A percentile compares a stretch with the other conserved stretches of the same genome.
phyloP scores from a whole-genome alignment of 2,329 filamentous ascomycete species.

The Chalaropsis ovoidea region DNA sequence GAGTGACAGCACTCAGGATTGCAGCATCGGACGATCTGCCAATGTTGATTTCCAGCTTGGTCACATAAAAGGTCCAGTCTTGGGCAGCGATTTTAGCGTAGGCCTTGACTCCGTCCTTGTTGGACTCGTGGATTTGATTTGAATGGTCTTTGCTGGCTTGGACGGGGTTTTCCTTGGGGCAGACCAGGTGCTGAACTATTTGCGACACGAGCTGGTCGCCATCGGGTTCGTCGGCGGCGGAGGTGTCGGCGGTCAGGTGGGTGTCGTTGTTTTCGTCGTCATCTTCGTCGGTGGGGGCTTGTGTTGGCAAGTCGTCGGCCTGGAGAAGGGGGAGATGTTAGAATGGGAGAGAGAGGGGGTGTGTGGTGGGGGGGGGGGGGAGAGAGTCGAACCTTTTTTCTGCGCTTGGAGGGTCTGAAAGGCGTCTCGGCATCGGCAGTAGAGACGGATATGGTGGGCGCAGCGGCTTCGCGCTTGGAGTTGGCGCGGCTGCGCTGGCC shows the following conservation, averaged over 20 bases:
- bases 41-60: conserved; percentile 63
- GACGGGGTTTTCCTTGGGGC: conserved; percentile 39
- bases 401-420: conserved; percentile 52
- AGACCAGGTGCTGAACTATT: conserved; percentile 43
- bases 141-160: conserved; percentile 53
- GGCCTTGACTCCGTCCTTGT: conserved; percentile 55
- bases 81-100: conserved; percentile 74
- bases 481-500: conserved; percentile 32
- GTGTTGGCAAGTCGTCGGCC: conserved; percentile 34
- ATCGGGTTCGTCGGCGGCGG: conserved; percentile 36
- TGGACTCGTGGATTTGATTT: conserved; percentile 53
- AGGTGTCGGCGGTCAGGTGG: conserved; percentile 36
- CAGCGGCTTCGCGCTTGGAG: conserved; percentile 32
- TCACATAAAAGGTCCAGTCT: conserved; percentile 78
- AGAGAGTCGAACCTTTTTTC: conserved; percentile 45
- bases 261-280: conserved; percentile 40
- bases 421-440: conserved; percentile 48
- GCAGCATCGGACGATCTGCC: conserved; percentile 43
- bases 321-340: conserved; percentile 28
- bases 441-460: conserved; percentile 25
- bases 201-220: conserved; percentile 49
- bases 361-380: conserved; percentile 22
- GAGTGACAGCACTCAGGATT: conserved; percentile 33
- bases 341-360: background rate
- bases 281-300: conserved; percentile 31